A percentile compares a stretch with the other conserved stretches of the same genome.
Evolutionary conservation across 371 early-diverging fungal genomes (phyloP).

Genomic region (Actinomortierella wolfii): DNA sequence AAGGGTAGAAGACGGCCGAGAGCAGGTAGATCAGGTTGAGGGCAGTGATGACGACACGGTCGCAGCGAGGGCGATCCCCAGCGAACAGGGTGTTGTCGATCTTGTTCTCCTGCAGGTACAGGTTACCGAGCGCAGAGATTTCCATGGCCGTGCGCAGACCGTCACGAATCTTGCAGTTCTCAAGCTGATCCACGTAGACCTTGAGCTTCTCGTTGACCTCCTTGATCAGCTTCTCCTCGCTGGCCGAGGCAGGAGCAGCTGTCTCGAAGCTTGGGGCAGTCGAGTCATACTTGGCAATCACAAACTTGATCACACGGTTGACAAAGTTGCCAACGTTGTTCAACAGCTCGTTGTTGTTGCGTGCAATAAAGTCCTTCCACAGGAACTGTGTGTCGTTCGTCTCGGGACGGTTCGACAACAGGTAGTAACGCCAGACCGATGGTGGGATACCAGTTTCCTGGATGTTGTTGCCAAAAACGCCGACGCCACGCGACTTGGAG

Average conservation of each 20-base stretch:
- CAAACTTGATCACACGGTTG: constrained; percentile 97
- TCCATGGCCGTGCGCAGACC: constrained; percentile 92
- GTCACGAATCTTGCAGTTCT: constrained; percentile 83
- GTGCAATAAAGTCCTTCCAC: constrained; percentile 93
- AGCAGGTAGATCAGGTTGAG: constrained; percentile 90
- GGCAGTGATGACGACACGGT: constrained; percentile 84
- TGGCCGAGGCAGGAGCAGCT: constrained; percentile 52
- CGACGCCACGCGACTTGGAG: constrained; percentile 96
- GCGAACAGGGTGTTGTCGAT: constrained; percentile 87
- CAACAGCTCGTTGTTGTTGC: constrained; percentile 96
- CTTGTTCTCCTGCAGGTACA: constrained; percentile 92
- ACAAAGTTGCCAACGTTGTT: constrained; percentile 99
- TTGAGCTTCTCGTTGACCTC: constrained; percentile 83
- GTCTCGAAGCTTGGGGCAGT: constrained; percentile 72
- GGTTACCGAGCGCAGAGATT: constrained; percentile 95
- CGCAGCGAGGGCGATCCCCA: constrained; percentile 78
- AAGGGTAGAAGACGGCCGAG: constrained; percentile 89
- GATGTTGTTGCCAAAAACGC: constrained; percentile 99
- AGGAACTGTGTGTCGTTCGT: constrained; percentile 94
- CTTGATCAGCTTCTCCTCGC: constrained; percentile 71
- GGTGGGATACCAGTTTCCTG: constrained; percentile 91
- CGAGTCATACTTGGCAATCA: constrained; percentile 83
- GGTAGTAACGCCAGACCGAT: constrained; percentile 99
- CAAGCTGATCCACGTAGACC: constrained; percentile 83
- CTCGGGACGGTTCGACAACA: constrained; percentile 98